phyloP scores from a whole-genome alignment of 768 basidiomycete species.

The Coprinellus aureogranulatus region DNA sequence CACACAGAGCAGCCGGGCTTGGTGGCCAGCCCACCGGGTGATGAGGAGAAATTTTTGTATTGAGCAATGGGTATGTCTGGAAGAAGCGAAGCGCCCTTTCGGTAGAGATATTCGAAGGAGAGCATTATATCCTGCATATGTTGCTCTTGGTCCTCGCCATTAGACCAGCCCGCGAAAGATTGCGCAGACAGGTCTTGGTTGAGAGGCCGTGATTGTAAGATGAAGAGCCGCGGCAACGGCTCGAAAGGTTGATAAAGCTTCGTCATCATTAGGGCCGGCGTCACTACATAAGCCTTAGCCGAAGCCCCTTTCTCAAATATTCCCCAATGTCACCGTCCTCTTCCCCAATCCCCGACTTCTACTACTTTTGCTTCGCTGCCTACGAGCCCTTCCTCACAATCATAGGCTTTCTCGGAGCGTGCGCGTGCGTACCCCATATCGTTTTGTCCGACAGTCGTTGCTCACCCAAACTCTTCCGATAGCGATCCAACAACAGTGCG shows the following conservation, averaged over 20 bases:
- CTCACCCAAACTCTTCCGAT: slow-evolving; percentile 12
- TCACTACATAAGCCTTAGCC: background rate
- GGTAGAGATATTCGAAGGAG: slow-evolving; percentile 20
- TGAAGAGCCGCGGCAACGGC: slow-evolving; percentile 19
- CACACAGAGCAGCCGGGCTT: background rate
- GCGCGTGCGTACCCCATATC: slow-evolving; percentile 34
- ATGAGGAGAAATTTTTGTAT: background rate
- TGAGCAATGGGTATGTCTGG: slow-evolving; percentile 38
- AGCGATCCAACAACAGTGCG: slow-evolving; percentile 63
- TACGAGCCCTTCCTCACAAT: slow-evolving; percentile 71
- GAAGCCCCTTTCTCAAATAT: background rate
- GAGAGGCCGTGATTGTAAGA: slow-evolving; percentile 59
- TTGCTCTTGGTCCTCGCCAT: slow-evolving; percentile 77
- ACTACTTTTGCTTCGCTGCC: slow-evolving; percentile 70
- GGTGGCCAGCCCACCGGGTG: background rate
- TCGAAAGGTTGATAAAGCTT: slow-evolving; percentile 19
- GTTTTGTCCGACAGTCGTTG: background rate
- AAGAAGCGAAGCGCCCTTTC: slow-evolving; percentile 51
- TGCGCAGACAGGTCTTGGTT: slow-evolving; percentile 65
- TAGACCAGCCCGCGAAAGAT: slow-evolving; percentile 52
- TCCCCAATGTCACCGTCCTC: slow-evolving; percentile 36
- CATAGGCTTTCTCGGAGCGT: slow-evolving; percentile 63
- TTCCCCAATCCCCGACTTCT: slow-evolving; percentile 70
- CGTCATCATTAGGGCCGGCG: slow-evolving; percentile 37
- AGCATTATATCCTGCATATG: slow-evolving; percentile 73